These are phyloP conservation scores for Verbena officinalis DNA, from an alignment of 257 asterid genomes.

Conservation along the genomic window DNA sequence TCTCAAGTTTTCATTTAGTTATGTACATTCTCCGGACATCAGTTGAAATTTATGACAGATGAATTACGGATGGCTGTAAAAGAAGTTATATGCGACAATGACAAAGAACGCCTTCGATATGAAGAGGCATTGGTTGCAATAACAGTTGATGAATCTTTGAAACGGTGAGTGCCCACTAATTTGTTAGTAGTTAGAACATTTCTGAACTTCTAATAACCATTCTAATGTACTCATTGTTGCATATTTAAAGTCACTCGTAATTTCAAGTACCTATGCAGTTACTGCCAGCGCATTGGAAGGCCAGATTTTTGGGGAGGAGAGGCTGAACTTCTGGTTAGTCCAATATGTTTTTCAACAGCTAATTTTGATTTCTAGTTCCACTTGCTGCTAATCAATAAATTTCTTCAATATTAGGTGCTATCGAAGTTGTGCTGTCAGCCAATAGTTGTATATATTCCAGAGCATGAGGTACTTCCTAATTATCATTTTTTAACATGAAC, in stretches of 20 bases:
- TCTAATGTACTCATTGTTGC: conserved; percentile 4
- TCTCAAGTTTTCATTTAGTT: conserved; percentile 15
- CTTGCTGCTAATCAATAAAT: conserved; percentile 19
- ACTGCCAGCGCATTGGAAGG: conserved; percentile 89
- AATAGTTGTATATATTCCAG: conserved; percentile 84
- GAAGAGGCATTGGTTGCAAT: conserved; percentile 94
- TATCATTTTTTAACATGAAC: background rate
- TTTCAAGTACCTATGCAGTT: conserved; percentile 51
- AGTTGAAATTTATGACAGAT: conserved; percentile 44
- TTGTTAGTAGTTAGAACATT: conserved; percentile 10
- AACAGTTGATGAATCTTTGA: conserved; percentile 82
- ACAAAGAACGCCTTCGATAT: conserved; percentile 55
- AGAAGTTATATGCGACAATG: conserved; percentile 82
- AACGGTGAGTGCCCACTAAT: conserved; percentile 60
- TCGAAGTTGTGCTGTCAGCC: conserved; percentile 91
- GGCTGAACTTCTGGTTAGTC: conserved; percentile 90
- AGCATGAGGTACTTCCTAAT: conserved; percentile 68
- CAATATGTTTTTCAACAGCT: background rate
- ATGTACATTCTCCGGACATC: conserved; percentile 9
- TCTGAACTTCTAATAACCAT: conserved; percentile 3
- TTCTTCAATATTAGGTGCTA: conserved; percentile 57
- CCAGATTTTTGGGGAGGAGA: conserved; percentile 99
- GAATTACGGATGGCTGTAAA: conserved; percentile 93
- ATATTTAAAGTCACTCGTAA: conserved; percentile 19
- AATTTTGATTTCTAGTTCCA: background rate